Evolutionary conservation across 306 rosid species (phyloP), one percentile per base, ranked within the genome.

Genomic region (Lupinus albus): DNA sequence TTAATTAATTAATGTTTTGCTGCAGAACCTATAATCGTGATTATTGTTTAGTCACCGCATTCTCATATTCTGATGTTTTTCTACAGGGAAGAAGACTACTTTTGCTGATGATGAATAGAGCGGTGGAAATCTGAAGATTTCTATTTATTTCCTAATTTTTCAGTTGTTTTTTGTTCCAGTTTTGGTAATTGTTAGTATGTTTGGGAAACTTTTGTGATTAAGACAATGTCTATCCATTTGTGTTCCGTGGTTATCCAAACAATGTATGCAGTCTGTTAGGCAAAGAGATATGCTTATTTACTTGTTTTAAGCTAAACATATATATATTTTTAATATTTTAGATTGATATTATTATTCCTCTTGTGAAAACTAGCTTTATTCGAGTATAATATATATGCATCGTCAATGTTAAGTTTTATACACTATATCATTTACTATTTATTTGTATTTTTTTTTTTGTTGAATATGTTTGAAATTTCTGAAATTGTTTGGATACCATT

Each of bases 81-180:
- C 6, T 53, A 54, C 70, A 77, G 76, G 78, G 4, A 71, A 21
- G 0, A 60, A 63, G 75, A 80, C 78, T 12, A 67, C 67, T 18
- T 80, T 80, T 7, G 67, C 50, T 2, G 80, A 78, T 61, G 75
- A 80, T 1, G 71, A 76, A 2, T 72, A 71, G 72, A 0, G 54
- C 17, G 60, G 12, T 7, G 17, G 59, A 51, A 14, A 15, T 18
- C 4, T 7, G 7, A 38, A 1, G 20, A 11, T 4, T 6, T 2
- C 25, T 0, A n/a, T 2, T 75, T 57, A 32, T 2, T 25, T 12
- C 50, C 57, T 3, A 2, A 11, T 4, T 55, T 67, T 25, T 53
- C 30, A 1, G 42, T 57, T 46, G 30, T 54, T 54, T 36, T 30
- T 47, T 12, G 54, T 18, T 18, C 30, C 60, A 38, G 73, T 79